Conservation (phyloP, 2,329 filamentous ascomycete genomes). For the Neurospora sp. region DNA sequence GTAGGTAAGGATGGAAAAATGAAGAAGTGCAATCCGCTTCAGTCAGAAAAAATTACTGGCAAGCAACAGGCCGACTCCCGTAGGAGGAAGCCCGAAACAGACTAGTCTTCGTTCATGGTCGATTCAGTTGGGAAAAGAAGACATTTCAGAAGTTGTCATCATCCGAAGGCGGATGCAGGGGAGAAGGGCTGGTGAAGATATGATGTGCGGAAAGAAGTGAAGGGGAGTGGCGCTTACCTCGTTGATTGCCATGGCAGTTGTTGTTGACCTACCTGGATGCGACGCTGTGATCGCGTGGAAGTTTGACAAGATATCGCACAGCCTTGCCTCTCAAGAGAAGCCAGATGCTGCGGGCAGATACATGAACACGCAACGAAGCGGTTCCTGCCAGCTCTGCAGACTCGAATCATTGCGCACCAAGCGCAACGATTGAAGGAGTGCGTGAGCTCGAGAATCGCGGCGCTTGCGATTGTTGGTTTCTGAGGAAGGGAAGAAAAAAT, state of each 20-base stretch:
- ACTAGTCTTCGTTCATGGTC: conserved; percentile 69
- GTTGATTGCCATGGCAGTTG: not conserved
- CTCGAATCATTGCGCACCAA: not conserved
- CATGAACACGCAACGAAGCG: not conserved
- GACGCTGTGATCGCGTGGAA: not conserved
- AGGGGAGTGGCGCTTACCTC: conserved; percentile 13
- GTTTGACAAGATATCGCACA: not conserved
- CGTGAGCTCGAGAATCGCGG: not conserved
- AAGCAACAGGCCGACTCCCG: conserved; percentile 67
- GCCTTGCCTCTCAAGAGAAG: not conserved
- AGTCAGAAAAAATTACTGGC: conserved; percentile 77
- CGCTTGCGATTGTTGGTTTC: not conserved
- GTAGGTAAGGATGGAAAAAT: not conserved
- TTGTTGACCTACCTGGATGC: not conserved
- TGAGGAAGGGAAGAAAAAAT: conserved; percentile 2
- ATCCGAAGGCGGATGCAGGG: conserved; percentile 30
- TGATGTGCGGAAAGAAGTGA: conserved; percentile 2
- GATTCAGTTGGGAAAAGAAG: conserved; percentile 87
- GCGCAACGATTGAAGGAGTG: not conserved
- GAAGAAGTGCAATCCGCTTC: conserved; percentile 7
- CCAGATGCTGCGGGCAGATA: not conserved
- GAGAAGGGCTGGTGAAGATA: not conserved
- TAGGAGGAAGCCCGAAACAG: conserved; percentile 52
- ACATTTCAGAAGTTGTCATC: conserved; percentile 64
- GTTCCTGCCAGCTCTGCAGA: not conserved